These are phyloP conservation scores for Daldinia eschscholtzii DNA, from an alignment of 2,329 filamentous ascomycete genomes.

Conservation along the genomic window DNA sequence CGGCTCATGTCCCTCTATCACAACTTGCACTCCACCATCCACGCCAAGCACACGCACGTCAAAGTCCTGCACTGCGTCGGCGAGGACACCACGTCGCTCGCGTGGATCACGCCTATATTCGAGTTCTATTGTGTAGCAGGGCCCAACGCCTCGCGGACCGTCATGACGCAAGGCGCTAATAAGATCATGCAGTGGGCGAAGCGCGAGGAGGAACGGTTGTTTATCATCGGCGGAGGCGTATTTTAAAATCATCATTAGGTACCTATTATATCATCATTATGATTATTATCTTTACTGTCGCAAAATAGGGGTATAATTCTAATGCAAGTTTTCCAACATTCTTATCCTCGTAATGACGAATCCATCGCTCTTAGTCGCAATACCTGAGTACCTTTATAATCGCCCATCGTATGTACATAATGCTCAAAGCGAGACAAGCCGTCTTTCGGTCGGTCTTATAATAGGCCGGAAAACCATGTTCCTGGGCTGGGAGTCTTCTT, in stretches of 20 bases:
- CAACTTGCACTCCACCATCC: conserved; percentile 84
- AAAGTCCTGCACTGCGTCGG: conserved; percentile 87
- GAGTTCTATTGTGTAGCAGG: conserved; percentile 97
- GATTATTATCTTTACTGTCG: neutral
- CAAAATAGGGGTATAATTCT: neutral
- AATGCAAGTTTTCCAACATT: neutral
- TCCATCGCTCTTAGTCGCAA: neutral
- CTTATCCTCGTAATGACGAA: neutral
- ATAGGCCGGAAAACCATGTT: conserved; percentile 6
- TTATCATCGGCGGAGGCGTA: conserved; percentile 98
- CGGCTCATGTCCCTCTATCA: conserved; percentile 88
- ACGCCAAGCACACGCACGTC: conserved; percentile 84
- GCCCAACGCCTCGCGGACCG: conserved; percentile 72
- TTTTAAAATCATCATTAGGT: conserved; percentile 58
- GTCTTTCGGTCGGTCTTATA: conserved; percentile 5
- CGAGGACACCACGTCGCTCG: conserved; percentile 82
- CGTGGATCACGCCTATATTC: conserved; percentile 91
- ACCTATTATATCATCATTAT: neutral
- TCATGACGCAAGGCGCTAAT: conserved; percentile 87
- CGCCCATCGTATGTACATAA: neutral
- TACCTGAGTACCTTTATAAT: neutral
- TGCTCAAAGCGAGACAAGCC: neutral
- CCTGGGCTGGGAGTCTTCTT: neutral
- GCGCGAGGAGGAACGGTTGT: conserved; percentile 90
- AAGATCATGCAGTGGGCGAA: conserved; percentile 92